Evolutionary conservation across 2,329 filamentous ascomycete species (phyloP).

Genomic region (Neopestalotiopsis rosae): DNA sequence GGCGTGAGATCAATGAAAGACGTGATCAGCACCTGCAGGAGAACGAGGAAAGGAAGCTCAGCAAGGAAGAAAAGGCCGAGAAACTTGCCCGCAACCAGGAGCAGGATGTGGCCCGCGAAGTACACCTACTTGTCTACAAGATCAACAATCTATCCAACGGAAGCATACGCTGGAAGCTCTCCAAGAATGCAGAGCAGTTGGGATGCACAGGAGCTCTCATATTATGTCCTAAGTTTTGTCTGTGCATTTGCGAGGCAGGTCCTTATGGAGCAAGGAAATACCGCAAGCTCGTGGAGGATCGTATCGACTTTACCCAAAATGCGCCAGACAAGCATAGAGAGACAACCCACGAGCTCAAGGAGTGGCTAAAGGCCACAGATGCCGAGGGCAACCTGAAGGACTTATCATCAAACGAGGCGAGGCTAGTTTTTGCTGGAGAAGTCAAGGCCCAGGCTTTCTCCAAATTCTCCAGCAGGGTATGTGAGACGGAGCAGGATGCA

Average conservation of each 20-base stretch:
- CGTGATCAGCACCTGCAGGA: slow-evolving; percentile 75
- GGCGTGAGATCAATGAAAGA: slow-evolving; percentile 88
- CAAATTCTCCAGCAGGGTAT: slow-evolving; percentile 89
- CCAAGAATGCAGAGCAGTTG: slow-evolving; percentile 89
- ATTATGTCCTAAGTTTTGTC: slow-evolving; percentile 85
- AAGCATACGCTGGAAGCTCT: slow-evolving; percentile 91
- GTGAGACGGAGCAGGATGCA: slow-evolving; percentile 89
- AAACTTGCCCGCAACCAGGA: slow-evolving; percentile 85
- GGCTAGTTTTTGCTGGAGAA: slow-evolving; percentile 89
- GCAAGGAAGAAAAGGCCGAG: slow-evolving; percentile 83
- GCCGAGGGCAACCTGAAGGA: slow-evolving; percentile 81
- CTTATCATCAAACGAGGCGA: slow-evolving; percentile 80
- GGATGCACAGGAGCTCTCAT: slow-evolving; percentile 89
- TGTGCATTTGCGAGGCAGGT: slow-evolving; percentile 92
- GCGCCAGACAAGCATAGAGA: slow-evolving; percentile 68
- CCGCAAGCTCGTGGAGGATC: slow-evolving; percentile 91
- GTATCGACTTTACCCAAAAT: slow-evolving; percentile 95
- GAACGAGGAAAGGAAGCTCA: slow-evolving; percentile 87
- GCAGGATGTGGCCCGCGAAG: slow-evolving; percentile 84
- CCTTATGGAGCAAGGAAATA: slow-evolving; percentile 82
- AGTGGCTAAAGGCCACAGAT: slow-evolving; percentile 82
- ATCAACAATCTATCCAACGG: slow-evolving; percentile 90
- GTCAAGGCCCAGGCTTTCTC: slow-evolving; percentile 80
- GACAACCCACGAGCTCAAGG: slow-evolving; percentile 62
- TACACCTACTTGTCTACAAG: slow-evolving; percentile 87